Evolutionary conservation across 2,329 filamentous ascomycete species (phyloP).

Genomic region (Aspergillus sp.): DNA sequence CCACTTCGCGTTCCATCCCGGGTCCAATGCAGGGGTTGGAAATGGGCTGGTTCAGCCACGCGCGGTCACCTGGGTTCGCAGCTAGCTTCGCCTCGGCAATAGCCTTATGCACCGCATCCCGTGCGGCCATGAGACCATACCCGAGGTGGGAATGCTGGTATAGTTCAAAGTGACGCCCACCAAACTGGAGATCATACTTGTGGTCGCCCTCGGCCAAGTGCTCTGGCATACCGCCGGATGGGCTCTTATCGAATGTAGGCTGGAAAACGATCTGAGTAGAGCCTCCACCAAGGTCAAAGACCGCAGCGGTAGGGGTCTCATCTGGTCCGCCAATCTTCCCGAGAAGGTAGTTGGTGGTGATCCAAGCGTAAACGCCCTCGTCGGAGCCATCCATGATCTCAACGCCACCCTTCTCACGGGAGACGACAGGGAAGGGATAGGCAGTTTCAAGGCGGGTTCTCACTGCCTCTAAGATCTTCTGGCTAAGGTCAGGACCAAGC

Average conservation of each 20-base stretch:
- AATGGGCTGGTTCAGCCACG: conserved; percentile 71
- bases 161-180: conserved; percentile 83
- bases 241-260: conserved; percentile 78
- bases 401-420: conserved; percentile 79
- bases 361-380: conserved; percentile 98
- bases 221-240: conserved; percentile 77
- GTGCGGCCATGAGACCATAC: conserved; percentile 93
- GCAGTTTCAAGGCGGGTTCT: conserved; percentile 77
- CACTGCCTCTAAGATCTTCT: conserved; percentile 83
- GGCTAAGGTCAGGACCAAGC: conserved; percentile 75
- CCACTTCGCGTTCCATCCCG: conserved; percentile 71
- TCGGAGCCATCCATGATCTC: conserved; percentile 97
- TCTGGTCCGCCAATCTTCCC: conserved; percentile 96
- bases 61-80: conserved; percentile 57
- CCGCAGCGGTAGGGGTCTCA: conserved; percentile 83
- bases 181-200: conserved; percentile 90
- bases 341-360: conserved; percentile 96
- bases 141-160: conserved; percentile 99
- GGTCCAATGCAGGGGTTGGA: conserved; percentile 84
- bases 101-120: conserved; percentile 76
- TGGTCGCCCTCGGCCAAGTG: conserved; percentile 87
- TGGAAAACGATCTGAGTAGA: conserved; percentile 99
- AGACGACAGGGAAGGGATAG: conserved; percentile 94
- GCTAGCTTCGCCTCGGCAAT: conserved; percentile 72
- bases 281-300: conserved; percentile 94